Base-by-base conservation (phyloP, 2,329 filamentous ascomycete genomes). In the Diaporthe ampelina region DNA sequence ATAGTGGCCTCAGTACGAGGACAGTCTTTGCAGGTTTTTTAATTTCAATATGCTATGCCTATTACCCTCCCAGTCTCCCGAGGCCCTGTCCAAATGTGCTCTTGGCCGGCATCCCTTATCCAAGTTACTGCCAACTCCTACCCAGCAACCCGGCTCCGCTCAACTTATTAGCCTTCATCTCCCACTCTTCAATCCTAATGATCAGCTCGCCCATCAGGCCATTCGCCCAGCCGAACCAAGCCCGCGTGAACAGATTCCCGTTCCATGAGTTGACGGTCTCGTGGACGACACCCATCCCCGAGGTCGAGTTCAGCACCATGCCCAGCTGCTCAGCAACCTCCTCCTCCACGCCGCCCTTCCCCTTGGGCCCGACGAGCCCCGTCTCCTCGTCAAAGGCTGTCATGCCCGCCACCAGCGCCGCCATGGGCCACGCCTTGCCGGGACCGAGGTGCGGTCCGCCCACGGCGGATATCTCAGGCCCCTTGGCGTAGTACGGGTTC, bases 401-500 rank as follows among this genome's bases (percentile, higher is more conserved):
- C 76, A 89, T 85, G 26, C 86, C 88, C 0, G 85, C 86, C 24
- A 89, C 87, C 15, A 89, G 87, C 40, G 85, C 84, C 0, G 88
- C 86, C 88, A 91, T 90, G 0, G 89, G 88, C 89, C 89, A 90
- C 0, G 88, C 86, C 48, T 84, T 83, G 0, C 88, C 88, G 0
- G 88, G 86, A 0, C 94, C 94, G 73, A 95, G 91, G 78, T 89
- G 88, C 5, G 87, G 87, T 1, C 87, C 94, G 10, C 95, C 94
- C 72, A 97, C 93, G 1, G 92, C 93, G 6, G 89, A 90, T 79
- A 97, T 93, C 0, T 87, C 88, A 0, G 86, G 84, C 0, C 94
- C 94, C 21, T 86, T 85, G 69, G 94, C 86, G 78, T 89, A 97
- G 82, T 97, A 97, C 0, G 95, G 94, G 79, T 98, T 97, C 0